Percentiles rank a stretch among this genome's conserved stretches.
phyloP scores from a whole-genome alignment of 371 early-diverging fungal species.

The Lichtheimia ornata region DNA sequence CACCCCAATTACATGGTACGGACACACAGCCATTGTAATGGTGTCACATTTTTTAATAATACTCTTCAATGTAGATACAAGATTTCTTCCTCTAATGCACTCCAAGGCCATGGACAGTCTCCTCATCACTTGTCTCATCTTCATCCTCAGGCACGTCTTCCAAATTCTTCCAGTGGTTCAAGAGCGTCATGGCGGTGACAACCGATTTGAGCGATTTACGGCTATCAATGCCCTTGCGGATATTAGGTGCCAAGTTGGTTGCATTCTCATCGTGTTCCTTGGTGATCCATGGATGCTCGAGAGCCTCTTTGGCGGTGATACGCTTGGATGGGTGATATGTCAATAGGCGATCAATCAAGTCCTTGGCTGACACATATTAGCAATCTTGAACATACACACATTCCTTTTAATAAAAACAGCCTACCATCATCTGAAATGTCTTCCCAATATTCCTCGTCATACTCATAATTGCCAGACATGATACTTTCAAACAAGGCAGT shows the following conservation, averaged over 20 bases:
- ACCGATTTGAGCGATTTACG: slow-evolving; percentile 21
- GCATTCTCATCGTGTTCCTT: slow-evolving; percentile 19
- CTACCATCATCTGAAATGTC: slow-evolving; percentile 72
- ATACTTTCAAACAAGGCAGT: slow-evolving; percentile 42
- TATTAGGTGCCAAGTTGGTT: slow-evolving; percentile 30
- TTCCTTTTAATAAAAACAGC: neutral
- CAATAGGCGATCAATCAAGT: slow-evolving; percentile 74
- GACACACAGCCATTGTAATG: too few species aligned
- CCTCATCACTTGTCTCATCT: slow-evolving; percentile 11
- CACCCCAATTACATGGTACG: too few species aligned
- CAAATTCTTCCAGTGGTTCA: slow-evolving; percentile 25
- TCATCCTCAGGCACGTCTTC: slow-evolving; percentile 22
- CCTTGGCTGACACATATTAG: slow-evolving; percentile 63
- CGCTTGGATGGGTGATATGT: slow-evolving; percentile 73
- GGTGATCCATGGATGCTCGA: slow-evolving; percentile 74
- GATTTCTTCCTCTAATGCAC: too few species aligned
- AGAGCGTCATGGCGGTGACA: slow-evolving; percentile 20
- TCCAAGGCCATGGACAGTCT: neutral
- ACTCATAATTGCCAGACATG: slow-evolving; percentile 70
- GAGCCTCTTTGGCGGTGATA: slow-evolving; percentile 73
- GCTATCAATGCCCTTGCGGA: slow-evolving; percentile 26
- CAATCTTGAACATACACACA: neutral
- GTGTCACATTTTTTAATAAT: too few species aligned
- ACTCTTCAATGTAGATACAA: too few species aligned
- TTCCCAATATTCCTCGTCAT: slow-evolving; percentile 79